A percentile compares a stretch with the other conserved stretches of the same genome.
phyloP scores from a whole-genome alignment of 2,329 filamentous ascomycete species.

The Diaporthe sp. region DNA sequence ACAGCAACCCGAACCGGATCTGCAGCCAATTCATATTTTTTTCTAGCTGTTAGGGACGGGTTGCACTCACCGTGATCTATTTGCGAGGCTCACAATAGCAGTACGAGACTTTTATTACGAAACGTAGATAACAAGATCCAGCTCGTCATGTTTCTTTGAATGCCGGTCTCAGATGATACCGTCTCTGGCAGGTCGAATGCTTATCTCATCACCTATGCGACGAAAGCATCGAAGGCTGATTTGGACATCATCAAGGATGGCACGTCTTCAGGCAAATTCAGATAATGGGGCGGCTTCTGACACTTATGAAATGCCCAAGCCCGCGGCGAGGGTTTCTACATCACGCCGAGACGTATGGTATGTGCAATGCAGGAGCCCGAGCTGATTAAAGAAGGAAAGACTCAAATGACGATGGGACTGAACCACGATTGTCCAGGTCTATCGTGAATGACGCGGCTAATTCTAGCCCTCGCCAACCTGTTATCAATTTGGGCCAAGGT shows the following conservation, averaged over 20 bases:
- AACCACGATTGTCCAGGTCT: neutral
- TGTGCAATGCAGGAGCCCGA: neutral
- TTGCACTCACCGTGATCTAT: neutral
- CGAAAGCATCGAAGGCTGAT: neutral
- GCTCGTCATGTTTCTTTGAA: neutral
- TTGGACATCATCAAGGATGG: neutral
- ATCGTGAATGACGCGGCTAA: neutral
- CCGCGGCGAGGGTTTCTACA: neutral
- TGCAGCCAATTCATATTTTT: neutral
- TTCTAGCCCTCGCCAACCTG: conserved; percentile 1
- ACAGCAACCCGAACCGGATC: neutral
- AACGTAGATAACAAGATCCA: neutral
- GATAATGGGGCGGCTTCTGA: neutral
- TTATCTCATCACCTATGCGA: neutral
- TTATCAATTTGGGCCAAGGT: conserved; percentile 5
- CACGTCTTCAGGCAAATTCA: neutral
- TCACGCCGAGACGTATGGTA: neutral
- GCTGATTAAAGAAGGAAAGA: neutral
- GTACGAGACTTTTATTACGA: neutral
- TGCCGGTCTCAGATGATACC: neutral
- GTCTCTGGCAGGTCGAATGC: neutral
- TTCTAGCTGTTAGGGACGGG: neutral
- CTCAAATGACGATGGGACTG: neutral
- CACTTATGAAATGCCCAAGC: neutral
- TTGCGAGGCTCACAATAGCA: neutral